A percentile compares a stretch with the other conserved stretches of the same genome.
Conservation (phyloP, 31 red algal species). For the Endocladia muricata region DNA sequence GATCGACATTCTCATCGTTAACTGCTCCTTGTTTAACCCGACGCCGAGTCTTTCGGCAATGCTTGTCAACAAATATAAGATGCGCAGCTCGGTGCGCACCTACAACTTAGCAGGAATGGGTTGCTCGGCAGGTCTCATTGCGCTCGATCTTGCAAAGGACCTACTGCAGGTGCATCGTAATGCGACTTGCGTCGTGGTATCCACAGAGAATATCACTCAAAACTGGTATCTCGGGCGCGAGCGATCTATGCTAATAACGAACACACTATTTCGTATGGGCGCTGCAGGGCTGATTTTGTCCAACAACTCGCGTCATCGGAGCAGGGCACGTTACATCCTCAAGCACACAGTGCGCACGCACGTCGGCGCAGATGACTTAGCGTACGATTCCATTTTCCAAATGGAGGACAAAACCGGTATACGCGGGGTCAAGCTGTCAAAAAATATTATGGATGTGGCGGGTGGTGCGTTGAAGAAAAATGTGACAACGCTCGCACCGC, state of each 20-base stretch:
- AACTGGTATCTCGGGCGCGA: constrained; percentile 97
- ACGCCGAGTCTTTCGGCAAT: constrained; percentile 94
- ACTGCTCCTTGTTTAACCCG: constrained; percentile 96
- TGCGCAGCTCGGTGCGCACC: constrained; percentile 79
- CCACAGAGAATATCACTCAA: constrained; percentile 99
- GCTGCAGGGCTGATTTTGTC: constrained; percentile 82
- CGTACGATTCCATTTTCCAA: constrained; percentile 95
- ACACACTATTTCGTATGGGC: constrained; percentile 95
- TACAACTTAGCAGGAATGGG: constrained; percentile 98
- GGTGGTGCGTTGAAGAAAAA: constrained; percentile 90
- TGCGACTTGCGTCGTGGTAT: constrained; percentile 77
- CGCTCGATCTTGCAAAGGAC: constrained; percentile 90
- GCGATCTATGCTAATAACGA: constrained; percentile 93
- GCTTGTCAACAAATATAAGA: constrained; percentile 97
- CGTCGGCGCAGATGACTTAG: constrained; percentile 86
- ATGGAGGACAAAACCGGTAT: constrained; percentile 90
- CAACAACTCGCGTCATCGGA: constrained; percentile 46
- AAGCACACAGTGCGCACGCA: constrained; percentile 94
- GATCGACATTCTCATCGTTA: constrained; percentile 91
- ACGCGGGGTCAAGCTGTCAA: constrained; percentile 92
- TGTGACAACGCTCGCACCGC: constrained; percentile 83
- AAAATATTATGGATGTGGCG: constrained; percentile 98
- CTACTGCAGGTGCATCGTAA: constrained; percentile 83
- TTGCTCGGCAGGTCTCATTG: constrained; percentile 91
- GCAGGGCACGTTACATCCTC: constrained; percentile 66